Evolutionary conservation across 768 basidiomycete species (phyloP), one percentile per base, ranked within the genome.

Genomic region (Paxillus ammoniavirescens): DNA sequence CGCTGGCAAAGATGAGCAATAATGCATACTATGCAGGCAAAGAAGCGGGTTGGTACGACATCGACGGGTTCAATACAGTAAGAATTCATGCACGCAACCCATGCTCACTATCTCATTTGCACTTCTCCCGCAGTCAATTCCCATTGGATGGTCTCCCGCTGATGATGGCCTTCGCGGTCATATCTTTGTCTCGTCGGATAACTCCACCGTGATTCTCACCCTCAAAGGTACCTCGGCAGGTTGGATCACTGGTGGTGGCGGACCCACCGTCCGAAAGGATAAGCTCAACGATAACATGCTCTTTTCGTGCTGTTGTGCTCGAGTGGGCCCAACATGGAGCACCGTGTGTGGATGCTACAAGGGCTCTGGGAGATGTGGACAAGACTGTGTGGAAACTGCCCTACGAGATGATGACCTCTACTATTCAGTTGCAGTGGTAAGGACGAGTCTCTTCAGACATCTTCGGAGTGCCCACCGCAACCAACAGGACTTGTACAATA

Each of bases 241-340:
- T 9, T 73, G 73, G 72, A 76, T 87, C 8, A 79, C 86, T 63
- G 78, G 91, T 8, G 83, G 82, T 15, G 87, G 89, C 2, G 93
- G 93, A 5, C 86, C 90, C 12, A 97, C 95, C 8, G 79, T 82
- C 38, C 80, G 77, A 63, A 97, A 89, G 70, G 96, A 98, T 75
- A 96, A 94, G 72, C 71, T 87, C 53, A 98, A 98, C 71, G 95
- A 98, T 63, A 98, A 96, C 65, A 73, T 95, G n/a, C 73, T 98
- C 33, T 96, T 96, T 74, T 89, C 92, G 4, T 98, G 96, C 71
- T 98, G 96, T 69, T 98, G 96, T 63, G 95, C 93, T 2, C 80
- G 89, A 7, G 91, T 98, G n/a, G 92, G 90, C 33, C 91, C 93
- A 49, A 91, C 91, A 0, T 98, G 96, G 96, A 83, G 82, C 17